Evolutionary conservation across 805 yeast species (phyloP).

Genomic region (Saccharomyces kudriavzevii): DNA sequence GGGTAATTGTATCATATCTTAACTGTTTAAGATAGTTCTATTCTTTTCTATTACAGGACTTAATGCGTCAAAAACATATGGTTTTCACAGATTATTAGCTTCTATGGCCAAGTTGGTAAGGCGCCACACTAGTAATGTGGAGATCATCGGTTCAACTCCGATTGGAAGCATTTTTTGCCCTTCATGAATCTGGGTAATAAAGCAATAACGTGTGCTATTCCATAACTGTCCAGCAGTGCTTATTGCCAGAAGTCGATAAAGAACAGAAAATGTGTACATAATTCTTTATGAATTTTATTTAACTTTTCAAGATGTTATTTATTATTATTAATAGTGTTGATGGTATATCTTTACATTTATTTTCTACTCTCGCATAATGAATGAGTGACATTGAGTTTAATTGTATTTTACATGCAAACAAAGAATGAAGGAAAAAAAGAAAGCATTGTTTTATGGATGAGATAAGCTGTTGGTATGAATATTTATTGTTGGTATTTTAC

Average conservation of each 20-base stretch:
- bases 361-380: neutral
- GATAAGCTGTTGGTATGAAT: neutral
- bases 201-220: too few relatives aligned
- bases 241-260: neutral
- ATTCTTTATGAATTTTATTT: neutral
- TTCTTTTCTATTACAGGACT: too few relatives aligned
- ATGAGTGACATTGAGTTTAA: neutral
- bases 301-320: neutral
- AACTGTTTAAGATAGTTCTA: too few relatives aligned
- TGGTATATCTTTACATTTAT: neutral
- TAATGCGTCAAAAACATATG: too few relatives aligned
- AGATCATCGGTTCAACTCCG: slow-evolving; percentile 77
- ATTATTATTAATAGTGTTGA: neutral
- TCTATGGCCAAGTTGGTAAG: slow-evolving; percentile 68
- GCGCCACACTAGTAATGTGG: slow-evolving; percentile 87
- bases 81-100: slow-evolving; percentile 24
- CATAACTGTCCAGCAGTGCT: too few relatives aligned
- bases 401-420: neutral
- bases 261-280: neutral
- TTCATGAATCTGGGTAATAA: too few relatives aligned
- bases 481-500: neutral
- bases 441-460: neutral
- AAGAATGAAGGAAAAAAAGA: neutral
- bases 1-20: too few relatives aligned
- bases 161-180: slow-evolving; percentile 50